A percentile compares a stretch with the other conserved stretches of the same genome.
phyloP scores from a whole-genome alignment of 768 basidiomycete species.

The Amanita subjunquillea region DNA sequence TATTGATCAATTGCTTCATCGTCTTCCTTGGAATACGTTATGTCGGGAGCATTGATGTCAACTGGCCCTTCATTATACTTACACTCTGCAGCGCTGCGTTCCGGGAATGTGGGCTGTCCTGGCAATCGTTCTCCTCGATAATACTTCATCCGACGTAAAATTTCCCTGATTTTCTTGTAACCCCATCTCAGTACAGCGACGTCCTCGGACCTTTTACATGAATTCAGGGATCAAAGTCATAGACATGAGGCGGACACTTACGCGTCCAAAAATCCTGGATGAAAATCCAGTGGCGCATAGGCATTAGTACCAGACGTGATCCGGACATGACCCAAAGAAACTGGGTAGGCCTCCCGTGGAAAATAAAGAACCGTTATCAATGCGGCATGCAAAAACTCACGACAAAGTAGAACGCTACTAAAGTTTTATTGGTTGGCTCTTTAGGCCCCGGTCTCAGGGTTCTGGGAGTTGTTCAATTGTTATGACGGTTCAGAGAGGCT shows the following conservation, averaged over 20 bases:
- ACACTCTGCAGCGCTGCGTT: conserved; percentile 20
- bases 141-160: conserved; percentile 39
- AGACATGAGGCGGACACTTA: conserved; percentile 14
- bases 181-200: conserved; percentile 34
- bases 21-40: conserved; percentile 31
- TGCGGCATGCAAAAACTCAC: conserved; percentile 4
- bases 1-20: conserved; percentile 31
- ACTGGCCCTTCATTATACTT: conserved; percentile 19
- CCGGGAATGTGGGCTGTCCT: conserved; percentile 27
- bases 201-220: conserved; percentile 25
- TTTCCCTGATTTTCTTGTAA: conserved; percentile 48
- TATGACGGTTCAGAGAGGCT: conserved; percentile 1
- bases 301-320: conserved; percentile 31
- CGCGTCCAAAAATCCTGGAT: conserved; percentile 34
- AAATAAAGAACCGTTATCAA: neutral
- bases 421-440: conserved; percentile 17
- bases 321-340: conserved; percentile 36
- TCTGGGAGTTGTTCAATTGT: neutral
- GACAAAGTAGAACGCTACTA: conserved; percentile 12
- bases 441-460: conserved; percentile 11
- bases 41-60: conserved; percentile 21
- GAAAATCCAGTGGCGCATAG: conserved; percentile 32
- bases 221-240: neutral
- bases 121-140: conserved; percentile 28
- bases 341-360: conserved; percentile 30